A percentile compares a stretch with the other conserved stretches of the same genome.
phyloP scores from a whole-genome alignment of 345 rosid species.

The Pseudoturritis turrita region DNA sequence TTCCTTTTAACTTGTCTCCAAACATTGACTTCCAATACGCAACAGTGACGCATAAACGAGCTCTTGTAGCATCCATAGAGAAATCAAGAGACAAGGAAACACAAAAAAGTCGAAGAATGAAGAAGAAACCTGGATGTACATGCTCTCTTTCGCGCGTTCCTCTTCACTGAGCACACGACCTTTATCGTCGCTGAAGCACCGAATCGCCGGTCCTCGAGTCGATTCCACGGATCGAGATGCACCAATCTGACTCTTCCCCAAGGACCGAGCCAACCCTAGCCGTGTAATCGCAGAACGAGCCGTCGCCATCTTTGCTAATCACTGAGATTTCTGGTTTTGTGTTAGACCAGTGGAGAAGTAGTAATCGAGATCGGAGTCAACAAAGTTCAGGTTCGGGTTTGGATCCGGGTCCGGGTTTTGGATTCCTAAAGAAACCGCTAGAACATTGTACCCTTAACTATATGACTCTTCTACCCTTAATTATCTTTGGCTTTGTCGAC shows the following conservation, averaged over 20 bases:
- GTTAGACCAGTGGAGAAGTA: background rate
- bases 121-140: slow-evolving; percentile 59
- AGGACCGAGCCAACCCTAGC: slow-evolving; percentile 39
- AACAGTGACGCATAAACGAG: background rate
- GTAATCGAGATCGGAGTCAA: background rate
- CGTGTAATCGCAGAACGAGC: slow-evolving; percentile 39
- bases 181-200: slow-evolving; percentile 58
- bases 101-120: background rate
- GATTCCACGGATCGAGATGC: slow-evolving; percentile 34
- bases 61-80: background rate
- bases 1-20: background rate
- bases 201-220: slow-evolving; percentile 43
- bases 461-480: too few species aligned
- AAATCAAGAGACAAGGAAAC: background rate
- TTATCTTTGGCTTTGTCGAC: too few species aligned
- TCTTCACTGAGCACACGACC: slow-evolving; percentile 83
- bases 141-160: slow-evolving; percentile 75
- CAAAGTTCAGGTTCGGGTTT: background rate
- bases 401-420: background rate
- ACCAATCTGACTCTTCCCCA: slow-evolving; percentile 36
- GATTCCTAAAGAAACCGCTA: background rate
- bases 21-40: background rate
- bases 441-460: background rate
- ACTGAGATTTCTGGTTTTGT: background rate
- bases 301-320: slow-evolving; percentile 35